Conservation (phyloP, 345 rosid genomes). For the Melaleuca quinquenervia region DNA sequence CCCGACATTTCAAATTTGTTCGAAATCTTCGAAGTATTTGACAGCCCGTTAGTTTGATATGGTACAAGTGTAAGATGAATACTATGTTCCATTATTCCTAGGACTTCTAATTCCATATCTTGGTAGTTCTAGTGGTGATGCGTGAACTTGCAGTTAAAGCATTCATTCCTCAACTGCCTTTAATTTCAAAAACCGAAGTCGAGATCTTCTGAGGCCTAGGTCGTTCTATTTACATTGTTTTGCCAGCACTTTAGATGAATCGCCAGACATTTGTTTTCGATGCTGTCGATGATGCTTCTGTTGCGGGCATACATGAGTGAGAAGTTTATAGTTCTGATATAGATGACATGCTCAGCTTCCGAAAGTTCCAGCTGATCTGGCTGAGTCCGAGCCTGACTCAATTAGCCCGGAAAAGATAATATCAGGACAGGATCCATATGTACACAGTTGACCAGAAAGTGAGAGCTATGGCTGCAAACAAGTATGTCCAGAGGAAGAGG, state of each 20-base stretch:
- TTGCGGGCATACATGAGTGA: not conserved
- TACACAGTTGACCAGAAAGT: constrained; percentile 72
- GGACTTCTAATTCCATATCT: not conserved
- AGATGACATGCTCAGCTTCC: not conserved
- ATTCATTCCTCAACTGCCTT: not conserved
- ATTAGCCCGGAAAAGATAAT: not conserved
- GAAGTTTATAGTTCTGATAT: not conserved
- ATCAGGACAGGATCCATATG: constrained; percentile 66
- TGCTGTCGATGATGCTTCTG: too few relatives aligned
- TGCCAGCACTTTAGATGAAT: not conserved
- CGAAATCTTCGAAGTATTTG: not conserved
- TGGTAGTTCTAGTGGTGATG: not conserved
- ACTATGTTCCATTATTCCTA: not conserved
- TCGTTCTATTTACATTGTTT: not conserved
- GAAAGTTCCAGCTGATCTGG: not conserved
- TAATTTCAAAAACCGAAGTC: not conserved
- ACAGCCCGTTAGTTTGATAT: not conserved
- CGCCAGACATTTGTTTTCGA: not conserved
- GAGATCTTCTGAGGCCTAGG: too few relatives aligned
- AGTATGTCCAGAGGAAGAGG: constrained; percentile 79
- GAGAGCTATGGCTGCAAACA: constrained; percentile 55
- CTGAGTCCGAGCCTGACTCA: not conserved
- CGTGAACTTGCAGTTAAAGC: not conserved
- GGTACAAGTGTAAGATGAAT: not conserved
- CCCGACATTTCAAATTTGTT: not conserved